Base-by-base conservation (phyloP, 2,329 filamentous ascomycete species). In the Aspergillus intermedius region DNA sequence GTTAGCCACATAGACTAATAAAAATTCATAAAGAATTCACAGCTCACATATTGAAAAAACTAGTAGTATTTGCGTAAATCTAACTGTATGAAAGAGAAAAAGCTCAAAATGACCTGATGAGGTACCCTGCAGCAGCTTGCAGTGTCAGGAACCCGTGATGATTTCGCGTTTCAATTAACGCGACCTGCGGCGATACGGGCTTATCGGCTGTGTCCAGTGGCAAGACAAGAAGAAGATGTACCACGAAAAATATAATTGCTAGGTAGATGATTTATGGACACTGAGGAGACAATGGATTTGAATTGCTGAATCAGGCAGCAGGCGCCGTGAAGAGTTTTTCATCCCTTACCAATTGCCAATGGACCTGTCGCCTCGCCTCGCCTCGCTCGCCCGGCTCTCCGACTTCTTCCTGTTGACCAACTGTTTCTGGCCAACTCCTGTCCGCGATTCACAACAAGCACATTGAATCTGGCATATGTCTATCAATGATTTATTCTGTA, bases 121-220 rank as follows among this genome's bases (percentile, higher is more conserved):
- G 44, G 17, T 48, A 51, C 46, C 19, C 34, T 22, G 21, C 19
- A 46, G 25, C 25, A 9, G 32, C 17, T 13, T 30, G 8, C 21
- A 34, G 58, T 52, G 59, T 68, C 66, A 60, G 56, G 63, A 57
- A 40, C 51, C 55, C 64, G 66, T 60, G 66, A 51, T 56, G 57
- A 54, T 67, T 67, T 70, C 67, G 67, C 63, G 67, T 70, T 68
- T 60, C 65, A 69, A 64, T 69, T 69, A 60, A 69, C 67, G 66
- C 66, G 66, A 55, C 10, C 25, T 30, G 25, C 25, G 25, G 25
- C 25, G 25, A 30, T 30, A 30, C 25, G 46, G 49, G 42, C 53
- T 54, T 49, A 52, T 48, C 42, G 49, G 10, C 49, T 48, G 50
- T 51, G 49, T 48, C 42, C 45, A 42, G 17, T 35, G 44, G 35